Evolutionary conservation across 306 rosid species (phyloP).

Genomic region (Inga laurina): DNA sequence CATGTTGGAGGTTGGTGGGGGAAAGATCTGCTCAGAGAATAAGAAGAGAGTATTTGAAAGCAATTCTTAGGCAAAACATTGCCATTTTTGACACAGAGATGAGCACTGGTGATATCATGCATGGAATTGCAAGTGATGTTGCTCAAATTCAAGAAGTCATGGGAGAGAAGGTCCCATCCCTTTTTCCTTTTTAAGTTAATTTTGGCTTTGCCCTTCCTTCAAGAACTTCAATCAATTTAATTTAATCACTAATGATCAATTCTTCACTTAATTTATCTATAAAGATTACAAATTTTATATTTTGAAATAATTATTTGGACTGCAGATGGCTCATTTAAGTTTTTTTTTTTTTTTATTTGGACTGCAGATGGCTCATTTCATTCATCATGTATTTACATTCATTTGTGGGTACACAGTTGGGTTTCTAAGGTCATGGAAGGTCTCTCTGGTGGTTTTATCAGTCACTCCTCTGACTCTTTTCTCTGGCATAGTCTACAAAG

Average conservation of each 20-base stretch:
- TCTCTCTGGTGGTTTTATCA: slow-evolving; percentile 74
- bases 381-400: slow-evolving; percentile 77
- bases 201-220: neutral
- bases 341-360: neutral
- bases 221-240: neutral
- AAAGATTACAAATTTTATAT: neutral
- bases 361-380: slow-evolving; percentile 93
- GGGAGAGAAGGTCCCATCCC: slow-evolving; percentile 80
- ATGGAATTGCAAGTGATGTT: slow-evolving; percentile 92
- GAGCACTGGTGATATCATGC: slow-evolving; percentile 82
- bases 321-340: too few species aligned
- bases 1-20: slow-evolving; percentile 95
- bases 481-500: slow-evolving; percentile 83
- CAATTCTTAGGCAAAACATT: slow-evolving; percentile 80
- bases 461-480: slow-evolving; percentile 85
- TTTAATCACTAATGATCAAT: neutral
- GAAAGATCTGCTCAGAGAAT: slow-evolving; percentile 84
- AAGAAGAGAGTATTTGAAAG: slow-evolving; percentile 68
- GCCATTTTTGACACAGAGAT: slow-evolving; percentile 66
- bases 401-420: slow-evolving; percentile 82
- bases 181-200: neutral
- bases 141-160: slow-evolving; percentile 94
- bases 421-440: slow-evolving; percentile 76
- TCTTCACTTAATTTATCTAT: neutral
- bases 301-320: neutral